A percentile compares a stretch with the other conserved stretches of the same genome.
Conservation (phyloP, 1,284 basidiomycete species). For the Ustanciosporium gigantosporum region DNA sequence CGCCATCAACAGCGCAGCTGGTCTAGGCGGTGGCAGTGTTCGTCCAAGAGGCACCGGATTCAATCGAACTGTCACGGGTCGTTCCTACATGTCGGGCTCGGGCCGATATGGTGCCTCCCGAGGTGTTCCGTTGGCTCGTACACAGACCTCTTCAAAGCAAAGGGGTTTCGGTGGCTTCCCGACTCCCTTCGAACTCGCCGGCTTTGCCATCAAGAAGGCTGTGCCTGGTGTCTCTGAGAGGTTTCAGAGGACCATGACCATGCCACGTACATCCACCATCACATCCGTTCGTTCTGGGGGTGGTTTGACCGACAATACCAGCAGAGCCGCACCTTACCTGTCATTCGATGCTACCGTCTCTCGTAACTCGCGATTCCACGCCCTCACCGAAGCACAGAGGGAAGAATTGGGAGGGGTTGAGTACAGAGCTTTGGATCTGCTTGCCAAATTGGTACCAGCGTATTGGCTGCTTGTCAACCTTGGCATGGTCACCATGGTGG, state of each 20-base stretch:
- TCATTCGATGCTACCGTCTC: slow-evolving; percentile 69
- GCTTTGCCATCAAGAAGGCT: slow-evolving; percentile 62
- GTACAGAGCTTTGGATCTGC: slow-evolving; percentile 79
- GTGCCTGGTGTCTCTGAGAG: slow-evolving; percentile 33
- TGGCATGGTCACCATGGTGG: slow-evolving; percentile 42
- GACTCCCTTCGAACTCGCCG: slow-evolving; percentile 71
- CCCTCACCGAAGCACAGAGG: slow-evolving; percentile 78
- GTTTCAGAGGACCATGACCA: slow-evolving; percentile 64
- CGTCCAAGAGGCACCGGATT: slow-evolving; percentile 24
- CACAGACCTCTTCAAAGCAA: slow-evolving; percentile 61
- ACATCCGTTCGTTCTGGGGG: slow-evolving; percentile 59
- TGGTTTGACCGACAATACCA: slow-evolving; percentile 32
- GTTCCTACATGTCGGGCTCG: slow-evolving; percentile 26
- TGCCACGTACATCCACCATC: slow-evolving; percentile 74
- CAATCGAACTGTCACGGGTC: slow-evolving; percentile 33
- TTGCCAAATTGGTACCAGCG: slow-evolving; percentile 64
- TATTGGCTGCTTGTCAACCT: slow-evolving; percentile 38
- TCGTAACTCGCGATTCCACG: slow-evolving; percentile 81
- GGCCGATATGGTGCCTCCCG: slow-evolving; percentile 22
- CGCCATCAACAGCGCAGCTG: neutral
- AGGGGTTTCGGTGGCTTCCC: slow-evolving; percentile 84
- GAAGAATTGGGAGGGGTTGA: slow-evolving; percentile 93
- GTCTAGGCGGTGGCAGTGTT: slow-evolving; percentile 1
- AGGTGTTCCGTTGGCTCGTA: slow-evolving; percentile 60
- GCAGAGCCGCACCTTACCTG: slow-evolving; percentile 73